These are phyloP conservation scores for Hyaloscypha finlandica DNA, from an alignment of 495 filamentous ascomycete species.

Conservation along the genomic window DNA sequence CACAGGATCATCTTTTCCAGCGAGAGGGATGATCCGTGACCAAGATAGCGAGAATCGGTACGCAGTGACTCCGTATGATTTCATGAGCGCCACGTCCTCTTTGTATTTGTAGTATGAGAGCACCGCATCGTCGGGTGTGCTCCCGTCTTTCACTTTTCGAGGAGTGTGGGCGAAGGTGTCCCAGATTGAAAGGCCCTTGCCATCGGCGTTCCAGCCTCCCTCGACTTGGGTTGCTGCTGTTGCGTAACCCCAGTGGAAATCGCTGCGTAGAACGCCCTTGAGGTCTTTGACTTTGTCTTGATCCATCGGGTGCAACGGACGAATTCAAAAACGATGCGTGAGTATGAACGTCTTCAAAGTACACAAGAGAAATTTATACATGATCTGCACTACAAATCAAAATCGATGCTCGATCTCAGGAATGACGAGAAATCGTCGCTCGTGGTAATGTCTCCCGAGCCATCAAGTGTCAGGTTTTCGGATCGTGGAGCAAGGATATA, in stretches of 20 bases:
- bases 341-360: no score
- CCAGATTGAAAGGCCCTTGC: conserved; percentile 72
- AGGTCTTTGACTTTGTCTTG: conserved; percentile 14
- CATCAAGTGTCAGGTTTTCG: neutral
- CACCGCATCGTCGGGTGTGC: conserved; percentile 67
- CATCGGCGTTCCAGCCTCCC: conserved; percentile 64
- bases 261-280: conserved; percentile 29
- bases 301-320: conserved; percentile 3
- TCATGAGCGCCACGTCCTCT: conserved; percentile 71
- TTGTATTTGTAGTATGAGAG: conserved; percentile 71
- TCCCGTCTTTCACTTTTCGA: conserved; percentile 65
- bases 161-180: conserved; percentile 71
- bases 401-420: no score
- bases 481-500: neutral
- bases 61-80: conserved; percentile 58
- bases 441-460: neutral
- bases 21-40: conserved; percentile 68
- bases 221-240: conserved; percentile 65
- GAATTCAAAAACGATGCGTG: no score
- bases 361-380: no score
- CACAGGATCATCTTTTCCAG: conserved; percentile 59
- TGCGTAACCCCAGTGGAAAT: conserved; percentile 55
- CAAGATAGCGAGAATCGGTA: conserved; percentile 78
- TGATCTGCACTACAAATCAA: no score
- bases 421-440: neutral